phyloP scores from a whole-genome alignment of 495 filamentous ascomycete genomes.

The Lepraria neglecta region DNA sequence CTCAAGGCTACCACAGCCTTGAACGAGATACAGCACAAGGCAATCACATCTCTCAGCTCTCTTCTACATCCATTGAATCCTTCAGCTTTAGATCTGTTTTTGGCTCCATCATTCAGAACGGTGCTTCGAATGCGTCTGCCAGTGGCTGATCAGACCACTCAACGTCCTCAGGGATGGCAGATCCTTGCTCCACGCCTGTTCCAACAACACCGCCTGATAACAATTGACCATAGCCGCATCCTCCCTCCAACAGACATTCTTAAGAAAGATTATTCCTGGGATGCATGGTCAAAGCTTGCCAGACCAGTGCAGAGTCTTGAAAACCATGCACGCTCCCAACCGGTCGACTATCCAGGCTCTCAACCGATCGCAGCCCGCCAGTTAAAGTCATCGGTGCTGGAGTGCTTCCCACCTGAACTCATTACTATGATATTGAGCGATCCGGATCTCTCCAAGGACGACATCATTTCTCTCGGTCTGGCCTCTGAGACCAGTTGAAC shows the following conservation, averaged over 20 bases:
- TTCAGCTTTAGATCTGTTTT: no score
- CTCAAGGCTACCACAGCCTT: no score
- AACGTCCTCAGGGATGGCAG: neutral
- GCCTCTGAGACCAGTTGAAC: neutral
- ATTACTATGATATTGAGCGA: neutral
- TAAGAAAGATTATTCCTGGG: neutral
- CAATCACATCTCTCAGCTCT: neutral
- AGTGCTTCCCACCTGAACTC: neutral
- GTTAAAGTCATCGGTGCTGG: neutral
- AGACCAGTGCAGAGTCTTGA: neutral
- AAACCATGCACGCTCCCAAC: neutral
- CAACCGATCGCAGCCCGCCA: no score
- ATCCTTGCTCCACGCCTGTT: neutral
- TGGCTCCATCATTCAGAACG: neutral
- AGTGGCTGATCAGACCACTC: neutral
- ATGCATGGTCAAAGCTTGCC: neutral
- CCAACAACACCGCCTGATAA: neutral
- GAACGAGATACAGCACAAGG: no score
- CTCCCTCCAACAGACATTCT: neutral
- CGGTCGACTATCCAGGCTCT: neutral
- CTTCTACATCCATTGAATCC: neutral
- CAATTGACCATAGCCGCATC: neutral
- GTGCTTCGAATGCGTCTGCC: neutral
- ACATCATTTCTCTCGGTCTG: neutral
- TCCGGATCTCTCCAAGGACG: neutral